A percentile compares a stretch with the other conserved stretches of the same genome.
These are phyloP conservation scores for Canna indica DNA, from an alignment of 176 grass and related monocot species.

Conservation along the genomic window DNA sequence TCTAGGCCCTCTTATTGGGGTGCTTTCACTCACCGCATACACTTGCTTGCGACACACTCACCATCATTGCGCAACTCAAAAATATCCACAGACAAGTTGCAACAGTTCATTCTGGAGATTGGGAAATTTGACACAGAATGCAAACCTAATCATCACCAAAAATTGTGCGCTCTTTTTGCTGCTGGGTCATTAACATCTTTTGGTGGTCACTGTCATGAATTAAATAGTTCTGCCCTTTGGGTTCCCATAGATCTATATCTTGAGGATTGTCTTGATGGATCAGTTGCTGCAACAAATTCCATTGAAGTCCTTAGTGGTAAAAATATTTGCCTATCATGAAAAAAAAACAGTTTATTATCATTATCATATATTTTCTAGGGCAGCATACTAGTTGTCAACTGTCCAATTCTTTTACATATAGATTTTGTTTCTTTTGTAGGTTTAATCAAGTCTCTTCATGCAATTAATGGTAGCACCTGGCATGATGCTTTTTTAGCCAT, in stretches of 20 bases:
- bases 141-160: constrained; percentile 38
- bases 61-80: constrained; percentile 49
- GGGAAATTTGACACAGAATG: constrained; percentile 29
- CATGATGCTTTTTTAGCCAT: constrained; percentile 91
- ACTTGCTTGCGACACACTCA: constrained; percentile 58
- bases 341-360: background rate
- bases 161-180: constrained; percentile 31
- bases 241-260: constrained; percentile 94
- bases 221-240: constrained; percentile 61
- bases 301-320: constrained; percentile 92
- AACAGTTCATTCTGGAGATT: constrained; percentile 37
- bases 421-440: constrained; percentile 35
- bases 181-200: constrained; percentile 37
- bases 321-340: background rate
- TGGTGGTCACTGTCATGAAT: constrained; percentile 41
- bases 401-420: background rate
- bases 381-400: constrained; percentile 1
- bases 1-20: constrained; percentile 69
- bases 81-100: constrained; percentile 46
- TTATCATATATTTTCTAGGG: background rate
- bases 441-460: constrained; percentile 88
- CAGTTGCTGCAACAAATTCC: constrained; percentile 75
- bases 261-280: constrained; percentile 87
- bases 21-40: constrained; percentile 46
- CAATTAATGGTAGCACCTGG: constrained; percentile 76